Conservation (phyloP, 768 basidiomycete species). For the Omphalotus guepiniiformis region DNA sequence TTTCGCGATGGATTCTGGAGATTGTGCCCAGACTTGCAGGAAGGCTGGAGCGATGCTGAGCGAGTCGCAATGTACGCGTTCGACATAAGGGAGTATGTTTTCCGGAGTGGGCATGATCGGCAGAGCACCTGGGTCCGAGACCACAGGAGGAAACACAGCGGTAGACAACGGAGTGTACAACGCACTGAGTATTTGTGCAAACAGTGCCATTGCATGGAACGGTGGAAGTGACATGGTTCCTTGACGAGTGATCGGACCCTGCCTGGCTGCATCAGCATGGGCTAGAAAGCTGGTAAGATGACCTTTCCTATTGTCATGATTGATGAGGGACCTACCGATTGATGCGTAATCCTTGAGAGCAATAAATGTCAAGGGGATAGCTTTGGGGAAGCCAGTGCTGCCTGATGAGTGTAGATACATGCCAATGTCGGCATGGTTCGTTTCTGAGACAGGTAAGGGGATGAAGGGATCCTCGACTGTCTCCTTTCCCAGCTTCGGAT, state of each 20-base stretch:
- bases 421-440: conserved; percentile 11
- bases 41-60: conserved; percentile 27
- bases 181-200: conserved; percentile 21
- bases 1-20: conserved; percentile 18
- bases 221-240: conserved; percentile 26
- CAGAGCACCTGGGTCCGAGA: conserved; percentile 9
- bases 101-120: conserved; percentile 32
- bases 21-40: conserved; percentile 25
- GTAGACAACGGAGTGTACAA: conserved; percentile 17
- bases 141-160: conserved; percentile 25
- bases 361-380: conserved; percentile 19
- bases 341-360: conserved; percentile 11
- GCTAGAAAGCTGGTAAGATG: too few species aligned
- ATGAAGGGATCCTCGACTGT: conserved; percentile 6
- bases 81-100: conserved; percentile 27
- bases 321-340: not conserved
- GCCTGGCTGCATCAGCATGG: too few species aligned
- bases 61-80: conserved; percentile 13
- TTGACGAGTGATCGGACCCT: conserved; percentile 13
- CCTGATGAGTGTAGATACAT: conserved; percentile 35
- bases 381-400: conserved; percentile 35
- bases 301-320: too few species aligned
- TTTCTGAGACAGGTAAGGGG: conserved; percentile 27
- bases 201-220: conserved; percentile 27
- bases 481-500: conserved; percentile 25